Evolutionary conservation across 208 protist species (phyloP).

Genomic region (Phytomonas sp.): DNA sequence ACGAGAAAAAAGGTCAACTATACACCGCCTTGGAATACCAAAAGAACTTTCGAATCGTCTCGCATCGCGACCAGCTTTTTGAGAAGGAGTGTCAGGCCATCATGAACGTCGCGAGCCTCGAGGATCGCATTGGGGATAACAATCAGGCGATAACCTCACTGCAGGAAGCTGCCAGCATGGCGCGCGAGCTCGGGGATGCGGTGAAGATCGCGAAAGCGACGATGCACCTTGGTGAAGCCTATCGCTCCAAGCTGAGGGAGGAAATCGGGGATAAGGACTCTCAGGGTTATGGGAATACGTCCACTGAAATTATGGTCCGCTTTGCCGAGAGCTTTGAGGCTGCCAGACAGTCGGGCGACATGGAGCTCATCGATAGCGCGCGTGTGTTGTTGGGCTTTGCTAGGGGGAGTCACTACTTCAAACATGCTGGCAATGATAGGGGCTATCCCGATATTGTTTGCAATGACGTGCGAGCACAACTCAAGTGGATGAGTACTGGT

Average conservation of each 20-base stretch:
- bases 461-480: constrained; percentile 65
- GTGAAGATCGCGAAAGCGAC: constrained; percentile 61
- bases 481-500: constrained; percentile 83
- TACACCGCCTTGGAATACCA: constrained; percentile 65
- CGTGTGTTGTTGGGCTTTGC: constrained; percentile 83
- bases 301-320: constrained; percentile 38
- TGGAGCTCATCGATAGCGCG: constrained; percentile 62
- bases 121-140: constrained; percentile 67
- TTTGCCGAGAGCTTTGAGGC: constrained; percentile 70
- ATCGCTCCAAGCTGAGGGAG: constrained; percentile 38
- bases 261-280: constrained; percentile 12
- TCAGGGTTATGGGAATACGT: background rate
- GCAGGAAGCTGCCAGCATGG: constrained; percentile 48
- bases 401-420: constrained; percentile 65
- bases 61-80: constrained; percentile 27
- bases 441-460: constrained; percentile 79
- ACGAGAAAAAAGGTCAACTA: constrained; percentile 60
- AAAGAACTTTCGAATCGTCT: constrained; percentile 41
- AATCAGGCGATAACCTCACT: constrained; percentile 60
- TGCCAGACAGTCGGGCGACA: constrained; percentile 40
- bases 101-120: constrained; percentile 59
- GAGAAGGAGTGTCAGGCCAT: constrained; percentile 51
- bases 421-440: constrained; percentile 45
- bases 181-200: constrained; percentile 54
- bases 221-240: constrained; percentile 79